Conservation (phyloP, 1,284 basidiomycete genomes). For the Jaminaea rosea region DNA sequence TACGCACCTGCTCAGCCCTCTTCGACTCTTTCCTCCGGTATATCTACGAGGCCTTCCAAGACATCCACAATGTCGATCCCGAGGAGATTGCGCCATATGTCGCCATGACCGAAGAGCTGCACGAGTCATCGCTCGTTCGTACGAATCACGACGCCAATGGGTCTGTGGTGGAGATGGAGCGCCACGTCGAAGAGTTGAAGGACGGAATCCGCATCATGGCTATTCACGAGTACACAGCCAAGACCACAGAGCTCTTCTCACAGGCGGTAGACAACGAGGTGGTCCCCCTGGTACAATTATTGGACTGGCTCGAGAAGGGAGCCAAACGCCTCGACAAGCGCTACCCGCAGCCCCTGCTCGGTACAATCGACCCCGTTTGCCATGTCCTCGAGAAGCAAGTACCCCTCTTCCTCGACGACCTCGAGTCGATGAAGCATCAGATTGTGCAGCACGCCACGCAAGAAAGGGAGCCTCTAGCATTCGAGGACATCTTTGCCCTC, state of each 20-base stretch:
- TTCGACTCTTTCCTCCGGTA: constrained; percentile 78
- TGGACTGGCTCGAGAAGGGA: constrained; percentile 76
- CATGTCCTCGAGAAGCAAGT: constrained; percentile 65
- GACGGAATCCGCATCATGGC: constrained; percentile 60
- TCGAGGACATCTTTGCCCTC: constrained; percentile 67
- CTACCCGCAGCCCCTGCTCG: constrained; percentile 69
- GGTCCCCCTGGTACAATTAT: constrained; percentile 63
- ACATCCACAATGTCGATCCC: constrained; percentile 40
- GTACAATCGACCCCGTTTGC: constrained; percentile 56
- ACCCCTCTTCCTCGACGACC: constrained; percentile 66
- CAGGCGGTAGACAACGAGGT: constrained; percentile 67
- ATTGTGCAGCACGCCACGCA: constrained; percentile 30
- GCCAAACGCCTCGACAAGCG: constrained; percentile 73
- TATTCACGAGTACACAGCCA: constrained; percentile 55
- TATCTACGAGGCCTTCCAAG: constrained; percentile 74
- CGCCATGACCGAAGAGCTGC: constrained; percentile 41
- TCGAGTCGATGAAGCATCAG: constrained; percentile 49
- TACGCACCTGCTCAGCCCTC: constrained; percentile 47
- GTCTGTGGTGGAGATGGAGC: constrained; percentile 25
- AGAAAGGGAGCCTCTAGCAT: constrained; percentile 24
- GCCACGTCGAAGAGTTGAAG: constrained; percentile 45
- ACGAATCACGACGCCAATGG: constrained; percentile 21
- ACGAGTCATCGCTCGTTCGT: constrained; percentile 34
- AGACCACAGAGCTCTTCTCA: constrained; percentile 54
- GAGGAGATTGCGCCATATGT: constrained; percentile 32